These are phyloP conservation scores for Potentilla sterilis DNA, from an alignment of 306 rosid species.

Conservation along the genomic window DNA sequence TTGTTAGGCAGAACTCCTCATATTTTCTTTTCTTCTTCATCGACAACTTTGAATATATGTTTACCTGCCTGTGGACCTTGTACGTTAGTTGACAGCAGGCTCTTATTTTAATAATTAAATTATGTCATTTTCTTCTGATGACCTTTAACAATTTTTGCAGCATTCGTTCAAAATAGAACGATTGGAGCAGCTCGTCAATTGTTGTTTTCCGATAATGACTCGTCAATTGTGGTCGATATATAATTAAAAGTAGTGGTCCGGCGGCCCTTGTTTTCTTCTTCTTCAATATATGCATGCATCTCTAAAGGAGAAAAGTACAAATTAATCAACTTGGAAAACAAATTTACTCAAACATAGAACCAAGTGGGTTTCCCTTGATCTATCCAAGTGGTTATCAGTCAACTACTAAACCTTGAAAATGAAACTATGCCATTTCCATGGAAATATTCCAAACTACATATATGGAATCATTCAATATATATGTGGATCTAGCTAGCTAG, in stretches of 20 bases:
- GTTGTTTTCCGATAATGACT: no score
- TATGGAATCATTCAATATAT: neutral
- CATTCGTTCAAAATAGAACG: no score
- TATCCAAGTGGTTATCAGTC: conserved; percentile 2
- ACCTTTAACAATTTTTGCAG: neutral
- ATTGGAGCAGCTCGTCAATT: neutral
- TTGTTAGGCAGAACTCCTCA: neutral
- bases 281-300: conserved; percentile 1
- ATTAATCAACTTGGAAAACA: neutral
- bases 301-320: neutral
- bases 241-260: neutral
- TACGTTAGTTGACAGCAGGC: neutral
- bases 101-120: neutral
- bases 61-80: neutral
- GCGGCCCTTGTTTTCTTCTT: neutral
- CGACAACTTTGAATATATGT: neutral
- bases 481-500: neutral
- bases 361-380: no score
- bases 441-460: neutral
- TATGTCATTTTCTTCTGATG: neutral
- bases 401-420: neutral
- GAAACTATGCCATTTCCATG: neutral
- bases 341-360: no score
- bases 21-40: neutral
- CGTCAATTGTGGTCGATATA: neutral